Evolutionary conservation across 345 rosid species (phyloP).

Genomic region (Stellera chamaejasme): DNA sequence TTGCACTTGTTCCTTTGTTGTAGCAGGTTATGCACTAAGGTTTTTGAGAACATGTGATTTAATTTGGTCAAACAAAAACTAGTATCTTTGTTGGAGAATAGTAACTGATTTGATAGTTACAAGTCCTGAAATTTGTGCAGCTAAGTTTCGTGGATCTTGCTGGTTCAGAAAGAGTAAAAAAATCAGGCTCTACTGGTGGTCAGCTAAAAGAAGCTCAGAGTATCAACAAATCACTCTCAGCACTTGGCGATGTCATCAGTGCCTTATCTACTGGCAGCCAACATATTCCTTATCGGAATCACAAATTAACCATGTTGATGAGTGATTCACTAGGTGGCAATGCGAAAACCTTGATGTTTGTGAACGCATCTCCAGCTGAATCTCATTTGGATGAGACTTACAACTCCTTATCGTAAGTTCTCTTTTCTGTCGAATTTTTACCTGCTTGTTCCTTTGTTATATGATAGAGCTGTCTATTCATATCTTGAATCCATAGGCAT

Average conservation of each 20-base stretch:
- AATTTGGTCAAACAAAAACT: not conserved
- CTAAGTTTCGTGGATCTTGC: constrained; percentile 97
- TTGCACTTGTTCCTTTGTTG: too few species aligned
- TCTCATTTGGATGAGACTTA: constrained; percentile 86
- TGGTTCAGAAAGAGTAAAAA: constrained; percentile 92
- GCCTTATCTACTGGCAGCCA: constrained; percentile 82
- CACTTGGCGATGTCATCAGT: constrained; percentile 90
- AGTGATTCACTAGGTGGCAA: constrained; percentile 98
- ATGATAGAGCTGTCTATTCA: too few species aligned
- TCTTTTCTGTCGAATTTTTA: not conserved
- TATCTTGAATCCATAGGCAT: too few species aligned
- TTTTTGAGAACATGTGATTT: too few species aligned
- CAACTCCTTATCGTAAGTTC: constrained; percentile 72
- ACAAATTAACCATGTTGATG: constrained; percentile 95
- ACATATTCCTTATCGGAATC: constrained; percentile 90
- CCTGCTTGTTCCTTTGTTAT: too few species aligned
- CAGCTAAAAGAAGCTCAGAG: constrained; percentile 98
- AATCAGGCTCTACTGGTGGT: constrained; percentile 82
- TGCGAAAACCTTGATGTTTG: constrained; percentile 96
- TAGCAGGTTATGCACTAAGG: too few species aligned
- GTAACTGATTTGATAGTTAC: constrained; percentile 1
- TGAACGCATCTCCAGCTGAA: constrained; percentile 83
- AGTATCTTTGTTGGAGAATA: not conserved
- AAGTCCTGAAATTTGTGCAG: constrained; percentile 33
- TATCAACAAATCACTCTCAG: constrained; percentile 91